Evolutionary conservation across 2,329 filamentous ascomycete genomes (phyloP).

Genomic region (Neofusicoccum sp.): DNA sequence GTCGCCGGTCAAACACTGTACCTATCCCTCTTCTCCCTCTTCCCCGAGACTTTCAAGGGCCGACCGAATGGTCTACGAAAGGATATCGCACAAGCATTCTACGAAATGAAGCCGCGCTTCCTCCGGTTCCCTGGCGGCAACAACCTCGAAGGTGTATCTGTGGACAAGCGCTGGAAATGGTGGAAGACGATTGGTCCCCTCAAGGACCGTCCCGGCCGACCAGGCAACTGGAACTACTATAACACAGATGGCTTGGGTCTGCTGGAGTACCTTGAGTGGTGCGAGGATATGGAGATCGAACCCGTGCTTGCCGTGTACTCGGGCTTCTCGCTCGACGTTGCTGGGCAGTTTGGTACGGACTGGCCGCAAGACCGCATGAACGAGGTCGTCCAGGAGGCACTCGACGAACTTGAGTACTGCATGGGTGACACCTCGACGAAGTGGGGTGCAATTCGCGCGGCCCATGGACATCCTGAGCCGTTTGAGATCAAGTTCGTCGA

Average conservation of each 20-base stretch:
- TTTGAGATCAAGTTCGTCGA: conserved; percentile 39
- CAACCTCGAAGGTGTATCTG: conserved; percentile 46
- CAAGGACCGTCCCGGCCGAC: conserved; percentile 47
- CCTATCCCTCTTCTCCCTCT: conserved; percentile 54
- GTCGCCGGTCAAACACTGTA: conserved; percentile 43
- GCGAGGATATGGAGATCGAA: conserved; percentile 46
- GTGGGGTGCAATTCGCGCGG: conserved; percentile 36
- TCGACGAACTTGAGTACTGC: conserved; percentile 35
- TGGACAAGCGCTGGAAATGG: conserved; percentile 48
- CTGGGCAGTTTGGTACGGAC: conserved; percentile 35
- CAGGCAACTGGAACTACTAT: conserved; percentile 46
- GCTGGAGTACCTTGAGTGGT: conserved; percentile 50
- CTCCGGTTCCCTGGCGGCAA: conserved; percentile 54
- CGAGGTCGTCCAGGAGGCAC: conserved; percentile 40
- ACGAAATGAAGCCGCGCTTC: conserved; percentile 45
- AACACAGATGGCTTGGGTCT: conserved; percentile 47
- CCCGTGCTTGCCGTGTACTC: conserved; percentile 45
- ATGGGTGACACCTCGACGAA: conserved; percentile 30
- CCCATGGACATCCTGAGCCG: conserved; percentile 37
- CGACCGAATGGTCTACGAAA: conserved; percentile 51
- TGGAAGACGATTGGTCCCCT: conserved; percentile 52
- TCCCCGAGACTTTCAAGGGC: conserved; percentile 55
- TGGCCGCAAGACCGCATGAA: conserved; percentile 35
- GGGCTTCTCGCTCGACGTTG: conserved; percentile 44
- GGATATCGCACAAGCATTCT: conserved; percentile 49